Evolutionary conservation across 202 grass and related monocot genomes (phyloP).

Genomic region (Musa balbisiana): DNA sequence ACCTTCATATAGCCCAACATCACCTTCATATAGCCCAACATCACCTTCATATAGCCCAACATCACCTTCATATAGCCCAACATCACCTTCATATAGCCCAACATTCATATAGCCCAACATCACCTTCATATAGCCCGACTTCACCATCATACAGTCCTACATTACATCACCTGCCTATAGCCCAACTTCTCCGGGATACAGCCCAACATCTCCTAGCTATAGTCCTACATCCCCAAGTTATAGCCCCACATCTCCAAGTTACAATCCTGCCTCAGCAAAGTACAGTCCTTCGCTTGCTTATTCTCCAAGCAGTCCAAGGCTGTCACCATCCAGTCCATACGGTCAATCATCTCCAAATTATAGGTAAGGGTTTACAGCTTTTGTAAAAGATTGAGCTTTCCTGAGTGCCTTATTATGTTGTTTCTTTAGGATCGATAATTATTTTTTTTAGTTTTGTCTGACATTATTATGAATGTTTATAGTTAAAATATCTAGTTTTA

Average conservation of each 20-base stretch:
- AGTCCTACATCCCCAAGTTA: constrained; percentile 38
- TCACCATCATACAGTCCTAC: constrained; percentile 26
- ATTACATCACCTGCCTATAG: constrained; percentile 44
- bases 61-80: constrained; percentile 62
- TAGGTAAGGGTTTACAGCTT: constrained; percentile 32
- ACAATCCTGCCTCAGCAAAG: constrained; percentile 7
- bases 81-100: constrained; percentile 57
- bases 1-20: no score
- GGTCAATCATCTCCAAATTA: constrained; percentile 69
- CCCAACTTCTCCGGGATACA: constrained; percentile 47
- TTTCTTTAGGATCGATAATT: no score
- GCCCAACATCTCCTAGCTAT: constrained; percentile 43
- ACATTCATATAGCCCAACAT: no score
- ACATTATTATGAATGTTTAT: no score
- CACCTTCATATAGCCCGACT: constrained; percentile 65
- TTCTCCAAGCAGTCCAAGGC: constrained; percentile 27
- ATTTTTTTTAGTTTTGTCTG: no score
- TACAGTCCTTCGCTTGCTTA: constrained; percentile 38
- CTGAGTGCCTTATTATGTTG: no score
- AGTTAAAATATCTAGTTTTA: no score
- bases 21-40: no score
- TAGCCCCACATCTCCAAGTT: constrained; percentile 47
- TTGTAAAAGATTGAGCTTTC: no score
- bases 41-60: constrained; percentile 64
- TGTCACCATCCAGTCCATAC: constrained; percentile 50